These are phyloP conservation scores for Orbilia brochopaga DNA, from an alignment of 2,329 filamentous ascomycete species.

Conservation along the genomic window DNA sequence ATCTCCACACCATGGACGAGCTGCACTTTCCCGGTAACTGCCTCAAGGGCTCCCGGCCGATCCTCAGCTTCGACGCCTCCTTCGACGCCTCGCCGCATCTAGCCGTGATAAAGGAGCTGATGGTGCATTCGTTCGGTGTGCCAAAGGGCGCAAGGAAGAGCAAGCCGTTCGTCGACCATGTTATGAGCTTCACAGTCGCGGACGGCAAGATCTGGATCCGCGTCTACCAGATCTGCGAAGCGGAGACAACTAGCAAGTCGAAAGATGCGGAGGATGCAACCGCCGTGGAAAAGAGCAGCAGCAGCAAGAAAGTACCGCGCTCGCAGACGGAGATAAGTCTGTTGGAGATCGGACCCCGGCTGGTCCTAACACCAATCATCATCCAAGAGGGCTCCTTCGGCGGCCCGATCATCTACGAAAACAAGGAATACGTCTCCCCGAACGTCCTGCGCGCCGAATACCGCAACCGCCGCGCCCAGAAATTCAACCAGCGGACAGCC, in stretches of 20 bases:
- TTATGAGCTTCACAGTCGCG: conserved; percentile 87
- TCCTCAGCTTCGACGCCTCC: conserved; percentile 86
- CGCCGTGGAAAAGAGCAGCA: conserved; percentile 58
- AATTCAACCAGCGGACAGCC: conserved; percentile 78
- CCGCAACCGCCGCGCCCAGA: conserved; percentile 74
- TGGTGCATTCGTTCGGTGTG: conserved; percentile 89
- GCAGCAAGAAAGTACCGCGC: conserved; percentile 53
- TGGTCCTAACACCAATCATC: conserved; percentile 91
- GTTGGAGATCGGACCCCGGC: conserved; percentile 90
- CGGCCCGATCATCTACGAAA: conserved; percentile 96
- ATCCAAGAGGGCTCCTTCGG: conserved; percentile 95
- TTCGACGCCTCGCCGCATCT: conserved; percentile 85
- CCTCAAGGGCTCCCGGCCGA: conserved; percentile 85
- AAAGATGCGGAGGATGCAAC: conserved; percentile 59
- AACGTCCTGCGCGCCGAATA: conserved; percentile 91
- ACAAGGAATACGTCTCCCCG: conserved; percentile 94
- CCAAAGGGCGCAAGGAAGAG: conserved; percentile 84
- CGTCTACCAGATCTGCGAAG: conserved; percentile 90
- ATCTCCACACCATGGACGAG: conserved; percentile 94
- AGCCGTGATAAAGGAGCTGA: conserved; percentile 83
- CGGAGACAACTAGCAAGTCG: conserved; percentile 63
- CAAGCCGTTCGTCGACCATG: conserved; percentile 95
- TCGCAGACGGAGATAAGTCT: conserved; percentile 76
- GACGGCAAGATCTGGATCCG: conserved; percentile 96
- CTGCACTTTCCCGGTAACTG: conserved; percentile 97